Conservation (phyloP, 2,329 filamentous ascomycete genomes). For the Helminthosporium solani region DNA sequence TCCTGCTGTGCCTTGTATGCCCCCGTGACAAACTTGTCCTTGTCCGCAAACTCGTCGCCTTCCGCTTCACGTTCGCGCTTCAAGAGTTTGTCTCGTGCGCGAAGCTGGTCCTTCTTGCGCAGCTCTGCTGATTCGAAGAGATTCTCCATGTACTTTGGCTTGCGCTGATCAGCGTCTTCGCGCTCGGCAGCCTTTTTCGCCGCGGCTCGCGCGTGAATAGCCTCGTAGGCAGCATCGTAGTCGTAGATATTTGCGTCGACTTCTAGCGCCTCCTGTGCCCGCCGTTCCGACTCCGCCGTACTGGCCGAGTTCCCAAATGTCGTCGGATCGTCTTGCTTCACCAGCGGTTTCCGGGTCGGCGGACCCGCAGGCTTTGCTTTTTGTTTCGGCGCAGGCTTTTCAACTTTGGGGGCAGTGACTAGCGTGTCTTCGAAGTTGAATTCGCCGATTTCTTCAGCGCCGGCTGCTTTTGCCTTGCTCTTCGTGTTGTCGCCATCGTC, state of each 20-base stretch:
- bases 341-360: slow-evolving; percentile 41
- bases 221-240: slow-evolving; percentile 81
- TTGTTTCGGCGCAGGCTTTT: slow-evolving; percentile 25
- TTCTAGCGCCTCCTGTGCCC: slow-evolving; percentile 64
- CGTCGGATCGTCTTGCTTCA: slow-evolving; percentile 37
- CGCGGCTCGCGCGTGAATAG: slow-evolving; percentile 60
- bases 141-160: slow-evolving; percentile 77
- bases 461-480: slow-evolving; percentile 36
- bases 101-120: slow-evolving; percentile 73
- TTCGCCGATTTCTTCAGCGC: slow-evolving; percentile 58
- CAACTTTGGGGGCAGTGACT: slow-evolving; percentile 21
- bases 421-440: slow-evolving; percentile 56
- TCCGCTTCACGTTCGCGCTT: slow-evolving; percentile 76
- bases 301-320: slow-evolving; percentile 65
- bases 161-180: slow-evolving; percentile 58
- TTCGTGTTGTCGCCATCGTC: slow-evolving; percentile 57
- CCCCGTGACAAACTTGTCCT: slow-evolving; percentile 83
- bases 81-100: slow-evolving; percentile 78
- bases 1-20: slow-evolving; percentile 81
- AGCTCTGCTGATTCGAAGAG: slow-evolving; percentile 72
- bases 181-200: slow-evolving; percentile 57
- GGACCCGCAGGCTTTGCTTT: slow-evolving; percentile 34
- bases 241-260: slow-evolving; percentile 78
- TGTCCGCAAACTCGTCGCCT: slow-evolving; percentile 77
- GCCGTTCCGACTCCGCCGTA: slow-evolving; percentile 61